A percentile compares a stretch with the other conserved stretches of the same genome.
Conservation (phyloP, 73 alveolate species). For the Paramecium pentaurelia region DNA sequence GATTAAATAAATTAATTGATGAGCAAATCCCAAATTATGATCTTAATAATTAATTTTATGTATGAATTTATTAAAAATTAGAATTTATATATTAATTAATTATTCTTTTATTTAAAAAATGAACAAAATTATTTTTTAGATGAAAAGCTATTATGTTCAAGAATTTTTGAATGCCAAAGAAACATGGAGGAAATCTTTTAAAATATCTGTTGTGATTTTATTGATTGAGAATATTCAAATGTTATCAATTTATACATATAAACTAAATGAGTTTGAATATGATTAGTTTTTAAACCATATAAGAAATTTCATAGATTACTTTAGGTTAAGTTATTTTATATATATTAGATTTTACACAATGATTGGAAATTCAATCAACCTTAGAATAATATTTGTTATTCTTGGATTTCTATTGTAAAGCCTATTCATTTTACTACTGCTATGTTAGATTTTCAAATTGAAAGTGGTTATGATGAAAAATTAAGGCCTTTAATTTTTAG, state of each 20-base stretch:
- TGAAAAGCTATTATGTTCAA: not conserved
- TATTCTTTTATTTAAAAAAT: not conserved
- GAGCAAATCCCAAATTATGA: not conserved
- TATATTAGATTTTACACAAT: not conserved
- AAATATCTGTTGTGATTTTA: not conserved
- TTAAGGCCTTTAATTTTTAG: not conserved
- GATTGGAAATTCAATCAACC: not conserved
- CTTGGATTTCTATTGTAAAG: not conserved
- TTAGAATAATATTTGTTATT: not conserved
- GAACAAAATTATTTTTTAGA: not conserved
- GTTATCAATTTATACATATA: not conserved
- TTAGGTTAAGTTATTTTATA: not conserved
- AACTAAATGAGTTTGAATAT: not conserved
- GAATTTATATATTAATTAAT: not conserved
- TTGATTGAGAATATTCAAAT: slow-evolving; percentile 13
- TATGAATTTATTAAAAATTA: not conserved
- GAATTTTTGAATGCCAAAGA: not conserved
- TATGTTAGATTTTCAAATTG: not conserved
- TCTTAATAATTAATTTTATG: not conserved
- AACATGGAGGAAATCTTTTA: not conserved
- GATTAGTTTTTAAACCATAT: not conserved
- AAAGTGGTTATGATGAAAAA: not conserved
- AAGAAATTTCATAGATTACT: not conserved
- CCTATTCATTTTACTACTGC: not conserved
- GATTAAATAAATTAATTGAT: not conserved